Evolutionary conservation across 352 stramenopile genomes (phyloP).

Genomic region (Globisporangium paroecandrum): DNA sequence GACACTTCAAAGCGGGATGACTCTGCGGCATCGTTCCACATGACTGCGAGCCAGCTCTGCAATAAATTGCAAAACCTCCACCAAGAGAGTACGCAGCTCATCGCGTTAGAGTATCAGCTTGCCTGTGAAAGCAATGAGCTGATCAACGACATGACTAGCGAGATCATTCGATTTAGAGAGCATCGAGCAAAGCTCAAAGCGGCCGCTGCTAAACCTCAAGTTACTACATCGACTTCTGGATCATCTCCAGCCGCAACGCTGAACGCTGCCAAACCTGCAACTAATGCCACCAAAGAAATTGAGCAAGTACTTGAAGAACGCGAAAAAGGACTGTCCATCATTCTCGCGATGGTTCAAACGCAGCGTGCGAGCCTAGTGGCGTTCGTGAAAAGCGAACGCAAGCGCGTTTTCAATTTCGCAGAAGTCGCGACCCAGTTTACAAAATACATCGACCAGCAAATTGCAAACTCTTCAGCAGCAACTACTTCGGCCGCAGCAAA

Average conservation of each 20-base stretch:
- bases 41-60: conserved; percentile 75
- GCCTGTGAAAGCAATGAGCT: conserved; percentile 52
- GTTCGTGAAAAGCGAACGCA: conserved; percentile 56
- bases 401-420: conserved; percentile 63
- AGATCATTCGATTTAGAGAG: conserved; percentile 58
- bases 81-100: conserved; percentile 66
- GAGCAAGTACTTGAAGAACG: conserved; percentile 71
- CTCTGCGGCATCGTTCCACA: conserved; percentile 64
- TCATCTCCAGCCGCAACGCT: not conserved
- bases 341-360: conserved; percentile 53
- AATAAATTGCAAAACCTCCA: conserved; percentile 81
- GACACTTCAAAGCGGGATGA: conserved; percentile 41
- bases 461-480: conserved; percentile 14
- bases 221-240: not conserved
- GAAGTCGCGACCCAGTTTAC: conserved; percentile 48
- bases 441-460: conserved; percentile 46
- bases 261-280: not conserved
- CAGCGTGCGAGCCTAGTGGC: conserved; percentile 51
- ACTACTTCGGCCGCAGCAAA: not conserved
- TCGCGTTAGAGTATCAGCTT: conserved; percentile 59
- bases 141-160: conserved; percentile 71
- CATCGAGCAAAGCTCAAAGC: conserved; percentile 40
- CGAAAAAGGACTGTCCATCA: conserved; percentile 77
- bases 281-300: conserved; percentile 43
- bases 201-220: conserved; percentile 5